Base-by-base conservation (phyloP, 495 filamentous ascomycete genomes). In the Platismatia glauca region DNA sequence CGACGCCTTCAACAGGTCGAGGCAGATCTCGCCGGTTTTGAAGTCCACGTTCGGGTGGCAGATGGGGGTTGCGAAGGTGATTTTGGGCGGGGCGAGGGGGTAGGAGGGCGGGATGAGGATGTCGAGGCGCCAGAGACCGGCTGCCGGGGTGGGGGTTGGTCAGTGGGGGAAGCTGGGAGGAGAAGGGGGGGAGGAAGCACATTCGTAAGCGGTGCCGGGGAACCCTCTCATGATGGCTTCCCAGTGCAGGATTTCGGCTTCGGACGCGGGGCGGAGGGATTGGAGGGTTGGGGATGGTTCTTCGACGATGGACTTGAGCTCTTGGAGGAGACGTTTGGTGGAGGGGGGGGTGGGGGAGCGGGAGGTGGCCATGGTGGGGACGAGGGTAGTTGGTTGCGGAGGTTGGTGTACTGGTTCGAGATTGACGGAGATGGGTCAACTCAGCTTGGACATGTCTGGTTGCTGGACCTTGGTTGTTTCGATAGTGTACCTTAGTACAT, bases 21-120 rank as follows among this genome's bases (percentile, higher is more conserved):
- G 82, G 69, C 94, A 97, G 71, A 98, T 94, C 72, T 96, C 89
- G 68, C 94, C 94, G 7, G 86, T 91, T 66, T 78, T 77, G 70
- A 90, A 86, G 62, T 81, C 79, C 31, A 97, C 81, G 75, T 96
- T 96, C 13, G 93, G 86, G 74, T 96, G 92, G 68, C 88, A 91
- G 67, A 94, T 84, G 56, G 82, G 82, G 34, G 90, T 97, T 1
- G 78, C 74, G 77, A 98, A 98, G 48, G 66, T 77, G 64, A 97
- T 88, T 15, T 74, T 78, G 0, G 94, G 94, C 11, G 94, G 89
- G 4, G 80, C 64, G 43, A 85, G 76, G 0, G 94, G 94, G 77
- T 98, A 97, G 56, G 79, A 84, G 0, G 81, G 63, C 0, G 94
- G 93, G 68, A 97, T 81, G 58, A 71, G 68, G 75, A 98, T 90